Conservation (phyloP, 129 eudicot species). For the Flaveria linearis region DNA sequence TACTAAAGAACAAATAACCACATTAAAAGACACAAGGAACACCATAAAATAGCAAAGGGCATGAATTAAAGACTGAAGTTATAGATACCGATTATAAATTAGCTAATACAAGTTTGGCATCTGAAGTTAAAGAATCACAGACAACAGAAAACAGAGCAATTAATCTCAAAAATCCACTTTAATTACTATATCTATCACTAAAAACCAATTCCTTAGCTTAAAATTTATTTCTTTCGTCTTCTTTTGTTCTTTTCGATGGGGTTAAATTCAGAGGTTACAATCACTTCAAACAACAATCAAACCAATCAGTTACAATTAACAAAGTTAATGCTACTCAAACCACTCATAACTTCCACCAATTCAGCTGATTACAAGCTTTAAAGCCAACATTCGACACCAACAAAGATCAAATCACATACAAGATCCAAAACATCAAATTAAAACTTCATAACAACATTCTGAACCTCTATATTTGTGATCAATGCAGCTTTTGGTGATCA, state of each 20-base stretch:
- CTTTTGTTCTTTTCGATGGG: slow-evolving; percentile 32
- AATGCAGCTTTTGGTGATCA: slow-evolving; percentile 34
- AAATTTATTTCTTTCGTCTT: background rate
- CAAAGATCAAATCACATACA: slow-evolving; percentile 11
- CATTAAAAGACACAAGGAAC: no score
- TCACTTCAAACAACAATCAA: background rate
- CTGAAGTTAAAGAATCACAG: no score
- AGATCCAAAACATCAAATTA: slow-evolving; percentile 1
- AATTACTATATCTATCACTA: background rate
- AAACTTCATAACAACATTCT: background rate
- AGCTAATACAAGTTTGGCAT: no score
- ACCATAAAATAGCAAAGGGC: no score
- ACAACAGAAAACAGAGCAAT: background rate
- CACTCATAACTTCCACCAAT: background rate
- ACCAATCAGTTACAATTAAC: background rate
- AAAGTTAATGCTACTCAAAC: background rate
- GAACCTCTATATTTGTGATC: background rate
- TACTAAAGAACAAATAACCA: no score
- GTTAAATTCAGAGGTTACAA: background rate
- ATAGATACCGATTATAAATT: no score
- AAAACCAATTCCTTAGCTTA: background rate
- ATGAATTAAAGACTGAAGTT: no score
- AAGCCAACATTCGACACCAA: slow-evolving; percentile 7
- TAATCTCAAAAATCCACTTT: background rate
- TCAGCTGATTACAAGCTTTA: slow-evolving; percentile 11